Evolutionary conservation across 192 early-diverging fungal genomes (phyloP).

Genomic region (Coemansia sp.): DNA sequence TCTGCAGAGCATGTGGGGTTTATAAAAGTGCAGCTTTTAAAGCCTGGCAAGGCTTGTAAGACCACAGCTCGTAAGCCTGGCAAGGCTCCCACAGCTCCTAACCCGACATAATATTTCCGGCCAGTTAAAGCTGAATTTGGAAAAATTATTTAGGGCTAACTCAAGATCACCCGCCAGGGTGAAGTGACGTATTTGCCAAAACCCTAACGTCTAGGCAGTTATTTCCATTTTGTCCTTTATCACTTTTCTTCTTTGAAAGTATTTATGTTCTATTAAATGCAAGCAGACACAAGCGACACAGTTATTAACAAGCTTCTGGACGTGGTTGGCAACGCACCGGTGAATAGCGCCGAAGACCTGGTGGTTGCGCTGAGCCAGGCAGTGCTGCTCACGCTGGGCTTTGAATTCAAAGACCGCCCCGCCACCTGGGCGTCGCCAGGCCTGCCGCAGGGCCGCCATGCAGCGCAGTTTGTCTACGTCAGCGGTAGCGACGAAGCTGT

Average conservation of each 20-base stretch:
- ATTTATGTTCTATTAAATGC: background rate
- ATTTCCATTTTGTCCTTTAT: too few relatives aligned
- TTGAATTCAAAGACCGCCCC: slow-evolving; percentile 9
- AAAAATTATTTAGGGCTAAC: too few relatives aligned
- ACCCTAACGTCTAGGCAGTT: background rate
- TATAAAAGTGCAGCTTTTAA: too few relatives aligned
- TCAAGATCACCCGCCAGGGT: too few relatives aligned
- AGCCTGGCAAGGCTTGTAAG: too few relatives aligned
- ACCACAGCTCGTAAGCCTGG: too few relatives aligned
- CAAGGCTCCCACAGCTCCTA: too few relatives aligned
- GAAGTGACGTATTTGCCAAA: background rate
- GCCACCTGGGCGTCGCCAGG: slow-evolving; percentile 22
- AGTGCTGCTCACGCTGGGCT: slow-evolving; percentile 18
- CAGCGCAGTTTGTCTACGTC: slow-evolving; percentile 5
- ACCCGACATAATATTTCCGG: too few relatives aligned
- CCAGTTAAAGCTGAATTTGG: too few relatives aligned
- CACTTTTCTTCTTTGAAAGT: too few relatives aligned
- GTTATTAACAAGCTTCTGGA: slow-evolving; percentile 6
- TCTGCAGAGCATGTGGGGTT: too few relatives aligned
- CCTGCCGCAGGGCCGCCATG: slow-evolving; percentile 17
- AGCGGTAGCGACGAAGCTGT: slow-evolving; percentile 3
- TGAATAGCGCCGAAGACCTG: slow-evolving; percentile 27
- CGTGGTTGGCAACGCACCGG: slow-evolving; percentile 15
- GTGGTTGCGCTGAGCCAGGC: slow-evolving; percentile 38
- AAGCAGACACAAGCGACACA: slow-evolving; percentile 1